Percentiles rank a stretch among this genome's conserved stretches.
These are phyloP conservation scores for Moesziomyces sp. DNA, from an alignment of 1,284 basidiomycete species.

Conservation along the genomic window DNA sequence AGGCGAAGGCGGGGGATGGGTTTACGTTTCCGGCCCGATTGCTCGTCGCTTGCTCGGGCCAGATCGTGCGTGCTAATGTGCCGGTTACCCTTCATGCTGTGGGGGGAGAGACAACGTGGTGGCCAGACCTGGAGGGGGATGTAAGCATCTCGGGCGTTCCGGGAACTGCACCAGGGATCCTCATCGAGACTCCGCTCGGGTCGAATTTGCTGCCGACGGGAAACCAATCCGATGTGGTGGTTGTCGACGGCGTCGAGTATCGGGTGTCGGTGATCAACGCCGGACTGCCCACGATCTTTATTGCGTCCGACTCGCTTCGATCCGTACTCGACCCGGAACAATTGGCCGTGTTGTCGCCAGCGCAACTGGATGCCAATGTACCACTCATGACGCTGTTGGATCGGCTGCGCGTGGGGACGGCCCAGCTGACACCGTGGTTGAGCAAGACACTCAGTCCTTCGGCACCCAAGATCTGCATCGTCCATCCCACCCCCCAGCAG, in stretches of 20 bases:
- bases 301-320: conserved; percentile 39
- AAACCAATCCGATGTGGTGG: conserved; percentile 35
- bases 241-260: conserved; percentile 13
- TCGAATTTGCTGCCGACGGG: conserved; percentile 50
- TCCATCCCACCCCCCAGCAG: conserved; percentile 36
- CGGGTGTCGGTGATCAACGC: conserved; percentile 58
- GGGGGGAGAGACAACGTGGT: conserved; percentile 14
- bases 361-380: conserved; percentile 51
- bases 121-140: conserved; percentile 37
- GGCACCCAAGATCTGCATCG: conserved; percentile 65
- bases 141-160: conserved; percentile 64
- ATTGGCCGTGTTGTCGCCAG: conserved; percentile 11
- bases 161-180: conserved; percentile 54
- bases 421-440: conserved; percentile 34
- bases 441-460: conserved; percentile 40
- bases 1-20: conserved; percentile 1
- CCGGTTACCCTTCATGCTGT: conserved; percentile 27
- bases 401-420: conserved; percentile 40
- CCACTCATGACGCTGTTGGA: conserved; percentile 49
- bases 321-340: conserved; percentile 20
- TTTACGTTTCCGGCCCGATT: conserved; percentile 46
- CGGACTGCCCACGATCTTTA: conserved; percentile 62
- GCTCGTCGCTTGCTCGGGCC: conserved; percentile 53
- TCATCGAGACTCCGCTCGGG: conserved; percentile 58
- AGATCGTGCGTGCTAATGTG: conserved; percentile 53